phyloP scores from a whole-genome alignment of 176 grass and related monocot genomes.

The Ensete glaucum region DNA sequence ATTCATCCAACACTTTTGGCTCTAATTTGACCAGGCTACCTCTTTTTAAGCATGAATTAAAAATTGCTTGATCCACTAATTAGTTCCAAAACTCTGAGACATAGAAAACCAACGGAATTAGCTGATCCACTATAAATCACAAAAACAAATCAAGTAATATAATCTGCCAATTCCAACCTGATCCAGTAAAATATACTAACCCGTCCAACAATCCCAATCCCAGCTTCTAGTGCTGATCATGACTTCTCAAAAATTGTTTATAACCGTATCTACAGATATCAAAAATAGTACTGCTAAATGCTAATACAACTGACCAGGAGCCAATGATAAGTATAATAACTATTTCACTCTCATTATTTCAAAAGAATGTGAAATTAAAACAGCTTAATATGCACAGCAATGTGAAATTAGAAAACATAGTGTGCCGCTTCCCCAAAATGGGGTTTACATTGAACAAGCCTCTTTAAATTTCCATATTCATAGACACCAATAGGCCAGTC shows the following conservation, averaged over 20 bases:
- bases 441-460: conserved; percentile 40
- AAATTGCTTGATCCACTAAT: too few relatives aligned
- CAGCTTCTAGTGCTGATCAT: not conserved
- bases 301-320: not conserved
- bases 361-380: too few relatives aligned
- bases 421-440: conserved; percentile 59
- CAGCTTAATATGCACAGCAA: not conserved
- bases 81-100: too few relatives aligned
- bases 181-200: not conserved
- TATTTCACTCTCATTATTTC: too few relatives aligned
- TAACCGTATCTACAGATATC: not conserved
- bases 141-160: too few relatives aligned
- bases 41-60: too few relatives aligned
- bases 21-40: too few relatives aligned
- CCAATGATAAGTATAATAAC: not conserved
- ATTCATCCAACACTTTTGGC: too few relatives aligned
- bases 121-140: too few relatives aligned
- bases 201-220: not conserved
- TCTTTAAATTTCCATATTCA: conserved; percentile 81
- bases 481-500: conserved; percentile 95
- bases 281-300: not conserved
- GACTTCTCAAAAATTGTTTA: too few relatives aligned
- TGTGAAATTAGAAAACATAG: not conserved
- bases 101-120: too few relatives aligned
- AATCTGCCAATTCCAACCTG: not conserved